Evolutionary conservation across 2,329 filamentous ascomycete genomes (phyloP).

Genomic region (Colletotrichum spinosum): DNA sequence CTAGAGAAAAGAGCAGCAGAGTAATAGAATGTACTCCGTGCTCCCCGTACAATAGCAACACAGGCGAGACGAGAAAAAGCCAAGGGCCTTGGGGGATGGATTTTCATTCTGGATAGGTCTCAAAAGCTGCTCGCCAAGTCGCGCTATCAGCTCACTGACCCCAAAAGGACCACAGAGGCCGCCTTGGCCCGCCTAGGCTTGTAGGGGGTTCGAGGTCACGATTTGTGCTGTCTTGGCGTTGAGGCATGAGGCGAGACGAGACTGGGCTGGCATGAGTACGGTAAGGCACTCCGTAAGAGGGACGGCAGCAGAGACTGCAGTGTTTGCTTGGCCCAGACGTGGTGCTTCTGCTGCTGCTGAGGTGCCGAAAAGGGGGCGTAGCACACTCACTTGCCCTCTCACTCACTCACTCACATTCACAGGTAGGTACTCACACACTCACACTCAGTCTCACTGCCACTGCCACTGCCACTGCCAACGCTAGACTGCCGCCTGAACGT

Average conservation of each 20-base stretch:
- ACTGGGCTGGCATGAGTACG: background rate
- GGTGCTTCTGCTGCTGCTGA: background rate
- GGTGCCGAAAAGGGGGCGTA: background rate
- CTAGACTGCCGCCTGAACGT: background rate
- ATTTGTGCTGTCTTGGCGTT: conserved; percentile 25
- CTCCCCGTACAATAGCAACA: too few species aligned
- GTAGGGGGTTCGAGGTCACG: conserved; percentile 4
- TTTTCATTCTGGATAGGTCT: conserved; percentile 16
- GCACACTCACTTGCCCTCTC: background rate
- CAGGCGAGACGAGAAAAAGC: background rate
- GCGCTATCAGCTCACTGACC: conserved; percentile 36
- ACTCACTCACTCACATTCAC: background rate
- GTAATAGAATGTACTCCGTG: too few species aligned
- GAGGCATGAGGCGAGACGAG: background rate
- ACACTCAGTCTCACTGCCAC: background rate
- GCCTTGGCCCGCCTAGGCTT: conserved; percentile 28
- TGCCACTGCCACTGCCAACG: conserved; percentile 10
- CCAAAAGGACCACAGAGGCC: conserved; percentile 28
- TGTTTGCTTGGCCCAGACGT: background rate
- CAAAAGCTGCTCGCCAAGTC: conserved; percentile 27
- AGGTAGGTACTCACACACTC: too few species aligned
- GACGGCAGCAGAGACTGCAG: background rate
- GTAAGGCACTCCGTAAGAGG: background rate
- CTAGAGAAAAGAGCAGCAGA: background rate
- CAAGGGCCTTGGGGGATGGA: conserved; percentile 13